Percentiles rank a stretch among this genome's conserved stretches.
These are phyloP conservation scores for Vigna reflexopilosa DNA, from an alignment of 306 rosid genomes.

Conservation along the genomic window DNA sequence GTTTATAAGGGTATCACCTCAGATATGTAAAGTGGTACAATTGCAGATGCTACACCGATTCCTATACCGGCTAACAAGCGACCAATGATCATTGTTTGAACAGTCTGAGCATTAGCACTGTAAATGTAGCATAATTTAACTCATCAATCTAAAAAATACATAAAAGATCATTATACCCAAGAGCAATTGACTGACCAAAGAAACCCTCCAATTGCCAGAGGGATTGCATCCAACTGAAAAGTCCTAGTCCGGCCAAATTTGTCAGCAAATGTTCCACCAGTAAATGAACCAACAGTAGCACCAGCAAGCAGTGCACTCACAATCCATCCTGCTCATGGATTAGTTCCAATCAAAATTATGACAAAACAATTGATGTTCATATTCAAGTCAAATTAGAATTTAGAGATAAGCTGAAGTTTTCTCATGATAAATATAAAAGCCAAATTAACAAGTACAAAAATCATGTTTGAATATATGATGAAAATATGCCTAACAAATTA, in stretches of 20 bases:
- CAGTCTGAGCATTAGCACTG: conserved; percentile 91
- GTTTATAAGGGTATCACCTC: conserved; percentile 64
- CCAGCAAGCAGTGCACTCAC: conserved; percentile 91
- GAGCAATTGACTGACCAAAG: conserved; percentile 65
- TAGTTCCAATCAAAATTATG: conserved; percentile 38
- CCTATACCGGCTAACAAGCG: conserved; percentile 92
- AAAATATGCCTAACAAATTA: conserved; percentile 3
- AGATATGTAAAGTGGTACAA: conserved; percentile 94
- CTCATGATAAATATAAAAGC: conserved; percentile 6
- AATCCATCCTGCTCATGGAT: conserved; percentile 77
- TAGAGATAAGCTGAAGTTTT: neutral
- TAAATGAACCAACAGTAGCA: conserved; percentile 89
- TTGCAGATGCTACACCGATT: conserved; percentile 90
- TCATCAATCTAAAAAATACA: conserved; percentile 21
- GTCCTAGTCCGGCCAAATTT: conserved; percentile 89
- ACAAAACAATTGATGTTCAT: conserved; percentile 17
- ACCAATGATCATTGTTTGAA: conserved; percentile 84
- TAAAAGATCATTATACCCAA: conserved; percentile 34
- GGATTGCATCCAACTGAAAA: conserved; percentile 90
- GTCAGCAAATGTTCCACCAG: conserved; percentile 94
- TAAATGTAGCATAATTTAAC: conserved; percentile 36
- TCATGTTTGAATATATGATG: neutral
- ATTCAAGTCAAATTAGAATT: conserved; percentile 30
- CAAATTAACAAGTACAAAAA: conserved; percentile 8
- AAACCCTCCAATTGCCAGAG: conserved; percentile 80